Conservation (phyloP, 1,139 yeast species). For the Debaryomyces robertsiae region DNA sequence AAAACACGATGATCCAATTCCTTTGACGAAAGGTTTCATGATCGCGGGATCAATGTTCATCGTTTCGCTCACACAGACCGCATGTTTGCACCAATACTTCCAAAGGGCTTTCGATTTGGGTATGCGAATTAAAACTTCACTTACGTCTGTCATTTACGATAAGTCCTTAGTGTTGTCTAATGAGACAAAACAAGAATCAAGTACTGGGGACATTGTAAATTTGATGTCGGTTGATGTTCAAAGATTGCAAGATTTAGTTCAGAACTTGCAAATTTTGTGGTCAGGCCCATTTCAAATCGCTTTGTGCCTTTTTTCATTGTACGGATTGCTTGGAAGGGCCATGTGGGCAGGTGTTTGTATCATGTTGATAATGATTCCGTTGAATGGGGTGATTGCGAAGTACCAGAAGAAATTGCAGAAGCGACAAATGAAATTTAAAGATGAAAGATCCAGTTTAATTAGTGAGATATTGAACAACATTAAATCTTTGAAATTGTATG, state of each 20-base stretch:
- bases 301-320: constrained; percentile 74
- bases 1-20: constrained; percentile 43
- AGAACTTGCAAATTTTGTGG: constrained; percentile 87
- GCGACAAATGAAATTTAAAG: constrained; percentile 49
- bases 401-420: constrained; percentile 76
- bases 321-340: constrained; percentile 77
- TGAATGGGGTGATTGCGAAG: constrained; percentile 74
- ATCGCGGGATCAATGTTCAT: constrained; percentile 83
- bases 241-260: constrained; percentile 86
- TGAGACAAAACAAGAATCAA: constrained; percentile 76
- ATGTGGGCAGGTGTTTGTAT: constrained; percentile 98
- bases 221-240: constrained; percentile 97
- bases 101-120: constrained; percentile 87
- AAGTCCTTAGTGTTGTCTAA: constrained; percentile 80
- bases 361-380: constrained; percentile 82
- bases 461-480: constrained; percentile 90
- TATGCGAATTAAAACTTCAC: constrained; percentile 81
- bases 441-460: constrained; percentile 57
- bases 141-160: constrained; percentile 77
- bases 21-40: constrained; percentile 79
- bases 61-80: constrained; percentile 82
- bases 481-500: constrained; percentile 88
- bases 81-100: constrained; percentile 88
- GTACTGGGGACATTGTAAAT: constrained; percentile 97
- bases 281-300: constrained; percentile 94